phyloP scores from a whole-genome alignment of 805 yeast genomes.

The Lipomyces yamadae region DNA sequence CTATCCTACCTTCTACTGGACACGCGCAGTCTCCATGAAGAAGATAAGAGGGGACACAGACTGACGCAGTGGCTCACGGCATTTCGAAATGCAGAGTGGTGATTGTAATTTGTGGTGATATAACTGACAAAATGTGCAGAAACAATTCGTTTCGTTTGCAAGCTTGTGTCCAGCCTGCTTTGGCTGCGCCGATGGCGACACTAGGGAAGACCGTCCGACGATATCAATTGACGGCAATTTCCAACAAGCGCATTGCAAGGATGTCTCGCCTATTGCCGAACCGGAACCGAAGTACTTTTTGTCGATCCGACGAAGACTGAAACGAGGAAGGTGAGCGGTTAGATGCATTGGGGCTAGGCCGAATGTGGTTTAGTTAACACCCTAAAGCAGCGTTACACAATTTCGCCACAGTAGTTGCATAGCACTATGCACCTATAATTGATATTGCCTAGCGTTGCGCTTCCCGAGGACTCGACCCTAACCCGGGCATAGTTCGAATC shows the following conservation, averaged over 20 bases:
- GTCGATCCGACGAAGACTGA: not conserved
- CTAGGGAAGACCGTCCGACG: not conserved
- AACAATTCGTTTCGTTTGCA: not conserved
- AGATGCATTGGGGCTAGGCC: too few species aligned
- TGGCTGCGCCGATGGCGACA: not conserved
- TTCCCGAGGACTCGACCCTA: too few species aligned
- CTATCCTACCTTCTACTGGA: too few species aligned
- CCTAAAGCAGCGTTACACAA: too few species aligned
- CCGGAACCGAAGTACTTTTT: not conserved
- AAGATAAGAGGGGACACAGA: not conserved
- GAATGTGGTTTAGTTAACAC: too few species aligned
- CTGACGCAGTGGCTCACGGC: not conserved
- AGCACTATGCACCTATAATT: too few species aligned
- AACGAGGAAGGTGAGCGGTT: not conserved
- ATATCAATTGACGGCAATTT: not conserved
- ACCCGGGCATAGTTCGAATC: too few species aligned
- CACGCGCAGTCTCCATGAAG: not conserved
- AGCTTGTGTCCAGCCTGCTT: not conserved
- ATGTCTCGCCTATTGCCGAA: conserved; percentile 1
- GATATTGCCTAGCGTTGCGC: too few species aligned
- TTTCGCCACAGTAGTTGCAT: too few species aligned
- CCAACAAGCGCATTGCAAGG: not conserved
- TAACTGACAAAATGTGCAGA: not conserved
- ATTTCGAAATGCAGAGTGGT: not conserved
- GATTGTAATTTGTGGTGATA: not conserved